Base-by-base conservation (phyloP, 176 grass and related monocot genomes). In the Aegilops umbellulata region DNA sequence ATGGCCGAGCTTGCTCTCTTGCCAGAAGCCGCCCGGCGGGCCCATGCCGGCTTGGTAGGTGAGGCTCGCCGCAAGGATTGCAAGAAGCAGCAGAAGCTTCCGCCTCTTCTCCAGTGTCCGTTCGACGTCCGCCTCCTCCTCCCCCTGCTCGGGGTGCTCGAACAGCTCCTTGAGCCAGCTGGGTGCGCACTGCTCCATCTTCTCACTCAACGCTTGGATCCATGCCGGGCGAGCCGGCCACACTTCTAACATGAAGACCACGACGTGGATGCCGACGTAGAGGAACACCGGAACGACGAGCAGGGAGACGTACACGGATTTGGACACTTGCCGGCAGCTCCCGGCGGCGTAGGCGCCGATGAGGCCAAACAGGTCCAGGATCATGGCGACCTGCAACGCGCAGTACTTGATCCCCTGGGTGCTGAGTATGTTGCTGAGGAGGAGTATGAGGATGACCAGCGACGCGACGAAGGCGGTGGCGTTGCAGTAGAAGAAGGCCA, bases 401-500 rank as follows among this genome's bases (percentile, higher is more conserved):
- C 60, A 66, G 23, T 90, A 78, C 86, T 91, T 93, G 78, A 89
- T 72, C 1, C 60, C 38, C n/a, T 86, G 69, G 10, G 58, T 65
- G 76, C 84, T 82, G 36, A 91, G 83, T 15, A 60, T 81, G 68
- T 80, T 83, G 81, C 87, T 91, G 17, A 88, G 81, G 13, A 94
- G 86, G 42, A 94, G 88, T 70, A 91, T 86, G 12, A 94, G 81
- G 69, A 94, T 84, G 60, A 89, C 62, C 6, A 94, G 61, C 0
- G 86, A 94, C 4, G 86, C 74, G 1, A 94, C 25, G 62, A 94
- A 94, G n/a, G 92, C 83, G 2, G 85, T 91, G 8, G 86, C 79
- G 24, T 94, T 91, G 75, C 73, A 85, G 39, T 88, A 91, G 83
- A 91, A 94, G 86, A 94, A 94, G 0, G 7, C 87, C 39, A 75